A percentile compares a stretch with the other conserved stretches of the same genome.
Conservation (phyloP, 108 stramenopile species). For the Skeletonema grethae region DNA sequence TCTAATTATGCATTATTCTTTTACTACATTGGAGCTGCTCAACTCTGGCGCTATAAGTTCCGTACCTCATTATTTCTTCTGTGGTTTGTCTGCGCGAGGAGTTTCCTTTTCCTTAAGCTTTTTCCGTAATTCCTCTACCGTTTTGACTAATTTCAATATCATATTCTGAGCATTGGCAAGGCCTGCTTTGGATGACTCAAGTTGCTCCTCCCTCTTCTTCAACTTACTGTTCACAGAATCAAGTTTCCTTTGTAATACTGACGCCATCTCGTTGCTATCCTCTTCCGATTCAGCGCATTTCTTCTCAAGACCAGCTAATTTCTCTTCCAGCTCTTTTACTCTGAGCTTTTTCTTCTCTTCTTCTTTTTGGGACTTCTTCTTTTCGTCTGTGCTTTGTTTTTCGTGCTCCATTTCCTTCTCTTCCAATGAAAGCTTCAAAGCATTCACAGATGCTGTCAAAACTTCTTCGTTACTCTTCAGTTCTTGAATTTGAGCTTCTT, state of each 20-base stretch:
- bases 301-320: conserved; percentile 1
- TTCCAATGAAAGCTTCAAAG: conserved; percentile 4
- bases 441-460: background rate
- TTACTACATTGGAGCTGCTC: background rate
- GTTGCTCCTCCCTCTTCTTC: conserved; percentile 32
- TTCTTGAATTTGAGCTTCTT: conserved; percentile 8
- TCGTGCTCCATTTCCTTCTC: conserved; percentile 21
- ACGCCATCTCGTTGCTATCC: background rate
- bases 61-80: background rate
- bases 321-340: conserved; percentile 1
- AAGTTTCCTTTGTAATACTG: conserved; percentile 9
- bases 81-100: background rate
- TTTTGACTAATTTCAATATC: conserved; percentile 43
- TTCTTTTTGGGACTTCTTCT: background rate
- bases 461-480: conserved; percentile 14
- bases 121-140: conserved; percentile 30
- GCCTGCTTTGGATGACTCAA: conserved; percentile 29
- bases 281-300: background rate
- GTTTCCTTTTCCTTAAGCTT: conserved; percentile 13
- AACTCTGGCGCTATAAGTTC: background rate
- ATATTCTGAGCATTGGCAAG: conserved; percentile 49
- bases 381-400: conserved; percentile 1
- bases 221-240: conserved; percentile 22
- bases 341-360: background rate
- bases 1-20: background rate